These are phyloP conservation scores for Trifolium dubium DNA, from an alignment of 306 rosid species.

Conservation along the genomic window DNA sequence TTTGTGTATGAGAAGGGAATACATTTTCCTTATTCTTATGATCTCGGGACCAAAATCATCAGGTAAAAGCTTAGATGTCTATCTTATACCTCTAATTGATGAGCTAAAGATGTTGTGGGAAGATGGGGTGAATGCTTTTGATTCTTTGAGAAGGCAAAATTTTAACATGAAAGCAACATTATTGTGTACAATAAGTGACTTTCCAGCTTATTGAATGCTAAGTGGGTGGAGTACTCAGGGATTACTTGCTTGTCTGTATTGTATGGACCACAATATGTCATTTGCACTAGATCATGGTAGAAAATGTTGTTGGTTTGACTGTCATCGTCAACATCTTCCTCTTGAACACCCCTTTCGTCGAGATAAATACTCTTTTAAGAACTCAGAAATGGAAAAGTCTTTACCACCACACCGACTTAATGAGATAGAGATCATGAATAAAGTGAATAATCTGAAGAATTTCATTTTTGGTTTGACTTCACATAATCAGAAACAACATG, in stretches of 20 bases:
- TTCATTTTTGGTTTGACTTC: background rate
- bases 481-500: background rate
- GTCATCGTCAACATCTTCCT: background rate
- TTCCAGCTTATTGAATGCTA: conserved; percentile 14
- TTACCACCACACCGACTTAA: background rate
- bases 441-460: background rate
- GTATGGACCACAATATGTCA: background rate
- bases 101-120: background rate
- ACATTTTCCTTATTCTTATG: background rate
- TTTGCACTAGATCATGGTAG: background rate
- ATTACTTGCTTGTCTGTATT: background rate
- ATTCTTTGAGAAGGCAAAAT: background rate
- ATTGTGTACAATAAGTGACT: conserved; percentile 12
- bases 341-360: background rate
- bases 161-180: conserved; percentile 1
- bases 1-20: conserved; percentile 10
- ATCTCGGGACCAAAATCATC: background rate
- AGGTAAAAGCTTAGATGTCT: background rate
- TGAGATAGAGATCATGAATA: background rate
- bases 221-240: background rate
- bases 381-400: background rate
- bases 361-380: background rate
- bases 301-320: conserved; percentile 15
- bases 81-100: background rate
- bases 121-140: background rate